Evolutionary conservation across 2,329 filamentous ascomycete genomes (phyloP).

Genomic region (Amphichorda felina): DNA sequence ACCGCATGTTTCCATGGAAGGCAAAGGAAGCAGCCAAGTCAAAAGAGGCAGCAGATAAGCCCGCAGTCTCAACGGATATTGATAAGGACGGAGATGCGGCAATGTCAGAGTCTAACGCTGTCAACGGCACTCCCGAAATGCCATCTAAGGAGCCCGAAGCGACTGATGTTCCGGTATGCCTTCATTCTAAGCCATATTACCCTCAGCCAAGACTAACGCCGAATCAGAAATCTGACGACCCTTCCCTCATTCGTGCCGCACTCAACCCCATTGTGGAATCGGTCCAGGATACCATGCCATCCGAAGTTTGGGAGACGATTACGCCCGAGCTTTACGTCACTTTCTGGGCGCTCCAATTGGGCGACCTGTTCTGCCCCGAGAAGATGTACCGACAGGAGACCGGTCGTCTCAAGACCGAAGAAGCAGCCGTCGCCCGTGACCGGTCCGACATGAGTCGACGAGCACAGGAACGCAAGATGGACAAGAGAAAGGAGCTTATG

Average conservation of each 20-base stretch:
- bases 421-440: slow-evolving; percentile 56
- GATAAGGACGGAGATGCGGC: slow-evolving; percentile 46
- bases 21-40: slow-evolving; percentile 13
- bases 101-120: slow-evolving; percentile 29
- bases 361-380: slow-evolving; percentile 67
- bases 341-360: slow-evolving; percentile 83
- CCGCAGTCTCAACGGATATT: slow-evolving; percentile 10
- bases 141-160: slow-evolving; percentile 12
- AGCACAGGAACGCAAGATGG: slow-evolving; percentile 49
- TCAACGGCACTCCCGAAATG: slow-evolving; percentile 12
- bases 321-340: slow-evolving; percentile 75
- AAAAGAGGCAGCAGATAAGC: neutral
- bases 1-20: slow-evolving; percentile 41
- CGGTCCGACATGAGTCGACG: slow-evolving; percentile 60
- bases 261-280: slow-evolving; percentile 64
- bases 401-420: slow-evolving; percentile 53
- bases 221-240: slow-evolving; percentile 21
- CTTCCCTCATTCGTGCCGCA: slow-evolving; percentile 15
- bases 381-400: slow-evolving; percentile 70
- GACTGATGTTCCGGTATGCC: slow-evolving; percentile 19
- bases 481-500: slow-evolving; percentile 56
- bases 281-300: slow-evolving; percentile 48
- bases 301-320: slow-evolving; percentile 55
- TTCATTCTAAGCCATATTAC: too few relatives aligned
- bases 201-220: slow-evolving; percentile 7